Conservation (phyloP, 139 green algal genomes). For the Microglena sp. region DNA sequence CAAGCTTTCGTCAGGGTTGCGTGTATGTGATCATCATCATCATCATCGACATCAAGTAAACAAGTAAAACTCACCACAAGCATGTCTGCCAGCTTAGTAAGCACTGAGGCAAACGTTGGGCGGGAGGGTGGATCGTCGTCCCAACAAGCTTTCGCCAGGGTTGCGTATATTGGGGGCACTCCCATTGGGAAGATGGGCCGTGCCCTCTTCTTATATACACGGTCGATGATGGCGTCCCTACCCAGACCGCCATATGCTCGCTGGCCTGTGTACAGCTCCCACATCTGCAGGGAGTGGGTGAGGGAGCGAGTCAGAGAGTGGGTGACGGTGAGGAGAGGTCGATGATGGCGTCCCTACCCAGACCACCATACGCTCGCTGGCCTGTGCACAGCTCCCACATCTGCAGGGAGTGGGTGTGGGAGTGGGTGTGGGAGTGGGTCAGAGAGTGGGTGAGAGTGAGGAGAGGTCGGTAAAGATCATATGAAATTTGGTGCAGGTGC, state of each 20-base stretch:
- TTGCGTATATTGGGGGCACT: conserved; percentile 38
- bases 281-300: too few species aligned
- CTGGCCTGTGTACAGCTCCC: conserved; percentile 54
- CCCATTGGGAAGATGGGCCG: conserved; percentile 40
- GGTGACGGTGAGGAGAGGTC: too few species aligned
- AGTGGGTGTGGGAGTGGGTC: background rate
- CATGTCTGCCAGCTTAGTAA: conserved; percentile 33
- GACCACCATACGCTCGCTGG: conserved; percentile 41
- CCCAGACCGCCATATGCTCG: conserved; percentile 43
- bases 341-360: conserved; percentile 46
- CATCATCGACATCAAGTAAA: too few species aligned
- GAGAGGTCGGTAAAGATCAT: too few species aligned
- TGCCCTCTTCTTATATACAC: conserved; percentile 48
- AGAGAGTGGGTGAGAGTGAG: background rate
- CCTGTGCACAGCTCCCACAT: conserved; percentile 58
- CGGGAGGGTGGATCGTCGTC: conserved; percentile 31
- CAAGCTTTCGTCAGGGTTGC: too few species aligned
- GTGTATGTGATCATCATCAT: too few species aligned
- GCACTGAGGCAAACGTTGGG: conserved; percentile 24
- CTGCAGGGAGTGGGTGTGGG: too few species aligned
- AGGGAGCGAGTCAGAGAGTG: too few species aligned
- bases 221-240: conserved; percentile 46
- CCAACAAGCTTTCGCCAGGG: conserved; percentile 42
- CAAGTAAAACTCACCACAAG: too few species aligned
- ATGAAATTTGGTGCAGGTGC: too few species aligned